Base-by-base conservation (phyloP, 371 early-diverging fungal genomes). In the Enterocytospora artemiae region DNA sequence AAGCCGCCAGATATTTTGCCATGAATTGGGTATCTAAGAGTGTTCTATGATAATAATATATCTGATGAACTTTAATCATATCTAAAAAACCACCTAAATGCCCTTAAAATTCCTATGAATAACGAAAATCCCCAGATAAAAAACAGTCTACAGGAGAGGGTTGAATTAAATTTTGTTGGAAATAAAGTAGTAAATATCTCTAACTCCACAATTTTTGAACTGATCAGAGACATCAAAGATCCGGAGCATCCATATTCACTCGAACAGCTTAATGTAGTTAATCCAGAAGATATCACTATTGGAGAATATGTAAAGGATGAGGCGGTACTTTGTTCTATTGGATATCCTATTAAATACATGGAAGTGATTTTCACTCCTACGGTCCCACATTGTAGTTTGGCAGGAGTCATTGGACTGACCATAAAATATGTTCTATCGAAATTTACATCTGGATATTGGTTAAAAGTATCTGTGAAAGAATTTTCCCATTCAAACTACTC, bases 351-450 rank as follows among this genome's bases (percentile, higher is more conserved):
- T 18, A 53, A 59, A 27, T 59, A 33, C 31, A 60, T 77, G 0
- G 27, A 12, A 1, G 46, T 79, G 39, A 14, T 30, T 16, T 71
- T 96, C 72, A 90, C 89, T 5, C 96, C 96, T 0, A 96, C 98
- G 1, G 96, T 97, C 70, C 96, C 96, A 43, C 98, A 97, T 78
- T 97, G 98, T 79, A 90, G 91, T 20, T 93, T 97, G 95, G 96
- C 95, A 9, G 93, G 94, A 18, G 76, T 97, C 57, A 97, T 97
- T 78, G 98, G 96, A 0, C 83, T 96, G 22, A 89, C 89, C 74
- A 91, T 97, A 53, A 87, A 91, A 18, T 91, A 91, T 27, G 83
- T 90, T 41, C 75, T 97, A 54, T 69, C 88, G 53, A 82, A 89
- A 53, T 84, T 85, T 57, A 78, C 94, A 60, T 88, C 89, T 4